Evolutionary conservation across 176 grass and related monocot species (phyloP).

Genomic region (Triticum timopheevii): DNA sequence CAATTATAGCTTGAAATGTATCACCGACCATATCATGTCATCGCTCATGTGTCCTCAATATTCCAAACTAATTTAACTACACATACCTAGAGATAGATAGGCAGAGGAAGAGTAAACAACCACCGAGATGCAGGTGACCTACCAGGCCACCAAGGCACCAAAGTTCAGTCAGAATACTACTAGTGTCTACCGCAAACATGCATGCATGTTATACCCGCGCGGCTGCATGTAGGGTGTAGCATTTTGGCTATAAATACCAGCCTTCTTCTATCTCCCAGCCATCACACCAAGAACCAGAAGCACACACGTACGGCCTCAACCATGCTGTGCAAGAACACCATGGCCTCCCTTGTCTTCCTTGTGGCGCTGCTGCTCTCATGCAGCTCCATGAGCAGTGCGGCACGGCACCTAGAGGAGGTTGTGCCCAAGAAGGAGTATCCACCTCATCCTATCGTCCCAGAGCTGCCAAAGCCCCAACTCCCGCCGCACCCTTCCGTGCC

Average conservation of each 20-base stretch:
- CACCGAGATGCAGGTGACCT: background rate
- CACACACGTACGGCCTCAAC: background rate
- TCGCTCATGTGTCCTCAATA: background rate
- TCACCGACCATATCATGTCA: background rate
- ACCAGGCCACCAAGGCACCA: background rate
- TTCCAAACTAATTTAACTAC: background rate
- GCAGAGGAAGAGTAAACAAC: background rate
- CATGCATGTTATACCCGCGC: background rate
- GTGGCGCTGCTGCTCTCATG: conserved; percentile 8
- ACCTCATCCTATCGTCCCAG: background rate
- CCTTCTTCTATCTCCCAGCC: background rate
- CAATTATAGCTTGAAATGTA: background rate
- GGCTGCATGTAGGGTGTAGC: too few species aligned
- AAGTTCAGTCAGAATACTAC: background rate
- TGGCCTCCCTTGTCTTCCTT: background rate
- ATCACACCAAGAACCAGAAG: background rate
- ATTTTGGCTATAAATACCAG: background rate
- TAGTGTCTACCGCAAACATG: too few species aligned
- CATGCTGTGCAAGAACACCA: conserved; percentile 29
- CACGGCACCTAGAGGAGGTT: conserved; percentile 26
- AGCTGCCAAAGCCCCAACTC: background rate
- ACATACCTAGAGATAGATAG: background rate
- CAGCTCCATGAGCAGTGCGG: conserved; percentile 20
- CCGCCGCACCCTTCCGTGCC: background rate
- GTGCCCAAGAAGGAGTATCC: background rate